A percentile compares a stretch with the other conserved stretches of the same genome.
Evolutionary conservation across 768 basidiomycete species (phyloP).

Genomic region (Panaeolus cyanescens): DNA sequence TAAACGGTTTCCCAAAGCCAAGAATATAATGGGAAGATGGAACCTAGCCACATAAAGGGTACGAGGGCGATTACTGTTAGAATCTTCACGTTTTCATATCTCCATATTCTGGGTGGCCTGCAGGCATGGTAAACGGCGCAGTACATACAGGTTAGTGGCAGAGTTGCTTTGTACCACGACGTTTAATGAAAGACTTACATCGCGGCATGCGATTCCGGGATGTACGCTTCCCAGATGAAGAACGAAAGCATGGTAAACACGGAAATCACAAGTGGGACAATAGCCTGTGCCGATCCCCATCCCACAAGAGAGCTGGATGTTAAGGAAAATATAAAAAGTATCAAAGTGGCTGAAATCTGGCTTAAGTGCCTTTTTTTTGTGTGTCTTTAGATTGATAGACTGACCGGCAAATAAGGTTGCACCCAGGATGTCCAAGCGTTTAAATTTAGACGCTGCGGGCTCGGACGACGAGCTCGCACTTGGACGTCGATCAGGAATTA

Average conservation of each 20-base stretch:
- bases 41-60: slow-evolving; percentile 39
- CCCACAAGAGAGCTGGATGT: slow-evolving; percentile 49
- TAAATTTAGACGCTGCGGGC: slow-evolving; percentile 13
- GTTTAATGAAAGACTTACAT: slow-evolving; percentile 30
- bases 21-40: slow-evolving; percentile 32
- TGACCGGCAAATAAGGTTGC: slow-evolving; percentile 37
- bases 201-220: slow-evolving; percentile 43
- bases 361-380: too few relatives aligned
- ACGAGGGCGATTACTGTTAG: slow-evolving; percentile 36
- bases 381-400: neutral
- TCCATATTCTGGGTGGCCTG: slow-evolving; percentile 46
- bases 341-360: slow-evolving; percentile 31
- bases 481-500: slow-evolving; percentile 33
- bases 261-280: slow-evolving; percentile 48
- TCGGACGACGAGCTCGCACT: neutral
- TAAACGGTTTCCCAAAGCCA: slow-evolving; percentile 42
- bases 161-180: too few relatives aligned
- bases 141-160: too few relatives aligned
- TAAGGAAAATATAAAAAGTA: slow-evolving; percentile 42
- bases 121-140: neutral
- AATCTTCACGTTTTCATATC: slow-evolving; percentile 40
- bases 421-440: slow-evolving; percentile 38
- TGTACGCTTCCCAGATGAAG: slow-evolving; percentile 49
- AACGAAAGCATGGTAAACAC: slow-evolving; percentile 40
- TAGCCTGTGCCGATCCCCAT: slow-evolving; percentile 48